Conservation (phyloP, 257 asterid species). For the Salvia hispanica region DNA sequence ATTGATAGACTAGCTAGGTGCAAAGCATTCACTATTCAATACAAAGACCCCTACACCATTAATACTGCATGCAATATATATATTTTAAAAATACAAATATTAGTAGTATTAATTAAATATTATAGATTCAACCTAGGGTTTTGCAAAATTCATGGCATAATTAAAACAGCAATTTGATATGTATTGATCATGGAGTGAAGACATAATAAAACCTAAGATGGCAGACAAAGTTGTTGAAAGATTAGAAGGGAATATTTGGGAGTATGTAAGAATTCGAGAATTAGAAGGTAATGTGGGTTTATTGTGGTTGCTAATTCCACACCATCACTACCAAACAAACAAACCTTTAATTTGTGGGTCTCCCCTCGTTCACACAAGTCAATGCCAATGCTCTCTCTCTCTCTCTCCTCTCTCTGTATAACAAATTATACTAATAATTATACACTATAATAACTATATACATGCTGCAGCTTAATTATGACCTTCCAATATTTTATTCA, state of each 20-base stretch:
- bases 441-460: no score
- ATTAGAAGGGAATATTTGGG: slow-evolving; percentile 77
- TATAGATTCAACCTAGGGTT: slow-evolving; percentile 73
- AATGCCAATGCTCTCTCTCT: slow-evolving; percentile 37
- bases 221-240: slow-evolving; percentile 68
- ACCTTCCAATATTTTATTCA: slow-evolving; percentile 12
- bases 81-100: no score
- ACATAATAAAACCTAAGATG: slow-evolving; percentile 68
- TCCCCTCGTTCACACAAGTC: slow-evolving; percentile 39
- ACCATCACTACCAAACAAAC: slow-evolving; percentile 49
- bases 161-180: background rate
- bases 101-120: background rate
- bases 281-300: slow-evolving; percentile 81
- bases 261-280: slow-evolving; percentile 52
- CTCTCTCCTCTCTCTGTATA: slow-evolving; percentile 32
- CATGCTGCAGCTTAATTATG: background rate
- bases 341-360: slow-evolving; percentile 43
- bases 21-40: slow-evolving; percentile 22
- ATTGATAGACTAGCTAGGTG: slow-evolving; percentile 13
- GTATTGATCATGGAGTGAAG: slow-evolving; percentile 48
- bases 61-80: slow-evolving; percentile 37
- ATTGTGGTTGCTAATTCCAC: slow-evolving; percentile 41
- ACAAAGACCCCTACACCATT: slow-evolving; percentile 32
- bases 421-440: background rate
- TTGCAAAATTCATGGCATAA: slow-evolving; percentile 33